Percentiles rank a stretch among this genome's conserved stretches.
phyloP scores from a whole-genome alignment of 1,284 basidiomycete species.

The Cutaneotrichosporon arboriforme region DNA sequence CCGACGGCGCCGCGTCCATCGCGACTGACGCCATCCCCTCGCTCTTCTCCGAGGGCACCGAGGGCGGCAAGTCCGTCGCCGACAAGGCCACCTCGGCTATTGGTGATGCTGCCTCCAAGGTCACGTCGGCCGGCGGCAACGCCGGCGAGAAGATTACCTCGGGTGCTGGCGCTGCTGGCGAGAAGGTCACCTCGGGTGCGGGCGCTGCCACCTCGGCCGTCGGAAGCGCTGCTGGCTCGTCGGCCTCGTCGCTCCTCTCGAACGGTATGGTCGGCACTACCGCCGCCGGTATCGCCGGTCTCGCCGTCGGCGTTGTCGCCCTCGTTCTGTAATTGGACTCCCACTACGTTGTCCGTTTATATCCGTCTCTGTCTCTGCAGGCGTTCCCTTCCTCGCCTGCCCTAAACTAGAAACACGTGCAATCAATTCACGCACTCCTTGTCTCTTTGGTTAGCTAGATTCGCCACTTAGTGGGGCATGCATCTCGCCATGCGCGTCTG shows the following conservation, averaged over 20 bases:
- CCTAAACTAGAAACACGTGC: too few species aligned
- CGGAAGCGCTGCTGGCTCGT: constrained; percentile 2
- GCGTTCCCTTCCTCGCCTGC: too few species aligned
- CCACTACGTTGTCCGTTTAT: too few species aligned
- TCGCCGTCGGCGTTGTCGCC: constrained; percentile 10
- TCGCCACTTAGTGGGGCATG: too few species aligned
- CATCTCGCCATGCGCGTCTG: background rate
- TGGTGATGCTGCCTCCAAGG: constrained; percentile 5
- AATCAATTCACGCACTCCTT: too few species aligned
- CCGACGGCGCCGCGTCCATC: background rate
- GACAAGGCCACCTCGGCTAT: constrained; percentile 5
- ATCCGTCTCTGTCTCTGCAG: too few species aligned
- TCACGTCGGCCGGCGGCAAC: constrained; percentile 13
- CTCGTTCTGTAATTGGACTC: constrained; percentile 9
- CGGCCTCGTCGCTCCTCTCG: background rate
- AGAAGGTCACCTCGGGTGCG: constrained; percentile 13
- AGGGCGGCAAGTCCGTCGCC: background rate
- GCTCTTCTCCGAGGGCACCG: background rate
- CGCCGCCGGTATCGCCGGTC: constrained; percentile 11
- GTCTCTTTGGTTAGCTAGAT: too few species aligned
- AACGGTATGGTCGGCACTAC: constrained; percentile 1
- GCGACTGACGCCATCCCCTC: constrained; percentile 4
- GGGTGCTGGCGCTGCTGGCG: constrained; percentile 11
- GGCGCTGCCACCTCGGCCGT: background rate
- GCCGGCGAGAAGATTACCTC: constrained; percentile 11